Evolutionary conservation across 1,284 basidiomycete genomes (phyloP).

Genomic region (Sanguinoderma infundibulare): DNA sequence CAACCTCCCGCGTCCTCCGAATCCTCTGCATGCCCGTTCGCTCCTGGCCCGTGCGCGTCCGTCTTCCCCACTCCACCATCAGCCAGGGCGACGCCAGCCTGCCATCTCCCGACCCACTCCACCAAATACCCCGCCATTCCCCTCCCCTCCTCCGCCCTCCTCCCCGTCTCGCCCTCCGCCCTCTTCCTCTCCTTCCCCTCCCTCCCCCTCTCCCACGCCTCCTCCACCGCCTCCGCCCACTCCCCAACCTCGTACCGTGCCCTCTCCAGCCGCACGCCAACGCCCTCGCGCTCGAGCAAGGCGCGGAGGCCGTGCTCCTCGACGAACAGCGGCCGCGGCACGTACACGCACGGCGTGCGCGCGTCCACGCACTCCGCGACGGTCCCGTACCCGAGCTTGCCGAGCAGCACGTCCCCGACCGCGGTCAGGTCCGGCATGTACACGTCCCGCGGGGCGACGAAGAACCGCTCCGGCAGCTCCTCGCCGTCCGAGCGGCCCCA

Average conservation of each 20-base stretch:
- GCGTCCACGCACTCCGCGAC: slow-evolving; percentile 76
- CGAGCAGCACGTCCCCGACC: slow-evolving; percentile 73
- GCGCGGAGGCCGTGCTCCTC: slow-evolving; percentile 77
- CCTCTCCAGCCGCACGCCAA: slow-evolving; percentile 67
- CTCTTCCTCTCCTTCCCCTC: slow-evolving; percentile 48
- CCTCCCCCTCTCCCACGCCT: slow-evolving; percentile 56
- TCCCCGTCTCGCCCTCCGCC: slow-evolving; percentile 43
- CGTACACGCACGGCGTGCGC: slow-evolving; percentile 75
- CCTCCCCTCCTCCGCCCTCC: slow-evolving; percentile 47
- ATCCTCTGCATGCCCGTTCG: neutral
- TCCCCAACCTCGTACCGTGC: slow-evolving; percentile 69
- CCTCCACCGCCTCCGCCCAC: slow-evolving; percentile 62
- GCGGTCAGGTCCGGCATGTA: slow-evolving; percentile 84
- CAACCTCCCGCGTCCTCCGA: neutral
- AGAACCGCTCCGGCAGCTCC: slow-evolving; percentile 70
- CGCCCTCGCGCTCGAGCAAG: slow-evolving; percentile 61
- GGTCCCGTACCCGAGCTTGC: slow-evolving; percentile 77
- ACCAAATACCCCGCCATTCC: slow-evolving; percentile 55
- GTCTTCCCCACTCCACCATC: neutral
- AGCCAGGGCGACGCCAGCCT: slow-evolving; percentile 17
- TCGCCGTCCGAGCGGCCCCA: slow-evolving; percentile 51
- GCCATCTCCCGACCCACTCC: slow-evolving; percentile 51
- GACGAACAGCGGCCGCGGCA: slow-evolving; percentile 77
- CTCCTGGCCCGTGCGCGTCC: neutral
- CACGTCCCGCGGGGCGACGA: slow-evolving; percentile 71